Evolutionary conservation across 164 flowering plant genomes (phyloP).

Genomic region (Nymphaea colorata): DNA sequence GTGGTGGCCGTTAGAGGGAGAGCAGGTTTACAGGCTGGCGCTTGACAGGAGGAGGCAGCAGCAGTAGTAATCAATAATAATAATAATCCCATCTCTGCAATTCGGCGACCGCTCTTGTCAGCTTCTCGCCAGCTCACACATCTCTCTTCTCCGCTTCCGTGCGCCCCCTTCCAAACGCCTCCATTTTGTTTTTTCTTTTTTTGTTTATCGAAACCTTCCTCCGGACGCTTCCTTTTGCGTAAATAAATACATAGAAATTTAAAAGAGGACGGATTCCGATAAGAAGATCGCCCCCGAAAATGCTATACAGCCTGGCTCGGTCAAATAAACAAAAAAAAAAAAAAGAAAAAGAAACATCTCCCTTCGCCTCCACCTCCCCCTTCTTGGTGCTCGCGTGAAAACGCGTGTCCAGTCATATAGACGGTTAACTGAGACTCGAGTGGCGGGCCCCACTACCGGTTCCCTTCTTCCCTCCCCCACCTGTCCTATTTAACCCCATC

Average conservation of each 20-base stretch:
- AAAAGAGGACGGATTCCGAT: background rate
- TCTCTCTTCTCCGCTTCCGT: background rate
- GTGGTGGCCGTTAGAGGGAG: background rate
- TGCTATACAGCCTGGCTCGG: conserved; percentile 60
- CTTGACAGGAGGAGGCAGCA: conserved; percentile 24
- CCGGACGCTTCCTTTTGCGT: background rate
- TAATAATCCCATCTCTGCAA: conserved; percentile 53
- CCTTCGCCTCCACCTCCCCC: background rate
- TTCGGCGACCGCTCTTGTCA: conserved; percentile 32
- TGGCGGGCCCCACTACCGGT: background rate
- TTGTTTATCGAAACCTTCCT: background rate
- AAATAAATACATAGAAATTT: no score
- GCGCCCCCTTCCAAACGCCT: background rate
- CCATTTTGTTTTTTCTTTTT: background rate
- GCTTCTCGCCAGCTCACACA: conserved; percentile 16
- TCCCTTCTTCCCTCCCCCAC: background rate
- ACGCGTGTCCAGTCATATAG: conserved; percentile 10
- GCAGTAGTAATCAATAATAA: conserved; percentile 26
- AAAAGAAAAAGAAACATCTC: no score
- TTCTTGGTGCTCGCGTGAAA: conserved; percentile 15
- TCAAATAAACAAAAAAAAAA: conserved; percentile 15
- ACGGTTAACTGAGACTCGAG: background rate
- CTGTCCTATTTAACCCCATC: background rate
- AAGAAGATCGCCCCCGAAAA: conserved; percentile 1
- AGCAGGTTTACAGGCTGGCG: conserved; percentile 55